Conservation (phyloP, 2,329 filamentous ascomycete genomes). For the Boeremia exigua region DNA sequence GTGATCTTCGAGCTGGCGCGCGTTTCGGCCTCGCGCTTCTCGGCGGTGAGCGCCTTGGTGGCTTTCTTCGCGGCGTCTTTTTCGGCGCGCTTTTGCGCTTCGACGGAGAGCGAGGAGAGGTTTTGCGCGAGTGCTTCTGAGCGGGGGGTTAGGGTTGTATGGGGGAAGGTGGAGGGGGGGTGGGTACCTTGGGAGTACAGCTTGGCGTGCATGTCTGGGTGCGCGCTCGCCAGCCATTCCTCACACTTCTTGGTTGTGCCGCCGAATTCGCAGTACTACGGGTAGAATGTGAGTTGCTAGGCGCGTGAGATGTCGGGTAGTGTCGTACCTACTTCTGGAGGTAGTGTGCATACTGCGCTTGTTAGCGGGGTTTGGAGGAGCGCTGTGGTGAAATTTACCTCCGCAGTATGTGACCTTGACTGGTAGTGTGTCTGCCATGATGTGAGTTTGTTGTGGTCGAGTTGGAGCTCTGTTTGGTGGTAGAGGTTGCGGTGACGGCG, state of each 20-base stretch:
- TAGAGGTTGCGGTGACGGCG: conserved; percentile 18
- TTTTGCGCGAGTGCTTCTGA: conserved; percentile 75
- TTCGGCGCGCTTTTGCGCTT: conserved; percentile 90
- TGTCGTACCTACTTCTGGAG: conserved; percentile 67
- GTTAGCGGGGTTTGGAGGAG: conserved; percentile 26
- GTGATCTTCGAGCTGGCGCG: conserved; percentile 82
- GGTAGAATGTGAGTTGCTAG: conserved; percentile 16
- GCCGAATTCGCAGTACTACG: conserved; percentile 96
- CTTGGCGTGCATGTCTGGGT: conserved; percentile 74
- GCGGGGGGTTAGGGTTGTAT: neutral
- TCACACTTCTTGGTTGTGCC: conserved; percentile 96
- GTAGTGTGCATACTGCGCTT: conserved; percentile 65
- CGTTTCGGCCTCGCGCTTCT: conserved; percentile 81
- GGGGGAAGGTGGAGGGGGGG: neutral
- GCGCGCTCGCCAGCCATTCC: conserved; percentile 84
- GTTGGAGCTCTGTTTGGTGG: conserved; percentile 2
- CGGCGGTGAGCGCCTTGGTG: conserved; percentile 86
- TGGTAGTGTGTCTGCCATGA: conserved; percentile 51
- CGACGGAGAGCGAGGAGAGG: conserved; percentile 83
- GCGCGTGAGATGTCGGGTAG: conserved; percentile 12
- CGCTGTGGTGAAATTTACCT: conserved; percentile 49
- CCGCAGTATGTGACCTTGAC: conserved; percentile 67
- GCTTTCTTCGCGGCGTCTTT: conserved; percentile 98
- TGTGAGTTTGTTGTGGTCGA: conserved; percentile 5
- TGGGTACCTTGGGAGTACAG: conserved; percentile 84